Conservation (phyloP, 208 protist species). For the Trypanosoma cruzi region DNA sequence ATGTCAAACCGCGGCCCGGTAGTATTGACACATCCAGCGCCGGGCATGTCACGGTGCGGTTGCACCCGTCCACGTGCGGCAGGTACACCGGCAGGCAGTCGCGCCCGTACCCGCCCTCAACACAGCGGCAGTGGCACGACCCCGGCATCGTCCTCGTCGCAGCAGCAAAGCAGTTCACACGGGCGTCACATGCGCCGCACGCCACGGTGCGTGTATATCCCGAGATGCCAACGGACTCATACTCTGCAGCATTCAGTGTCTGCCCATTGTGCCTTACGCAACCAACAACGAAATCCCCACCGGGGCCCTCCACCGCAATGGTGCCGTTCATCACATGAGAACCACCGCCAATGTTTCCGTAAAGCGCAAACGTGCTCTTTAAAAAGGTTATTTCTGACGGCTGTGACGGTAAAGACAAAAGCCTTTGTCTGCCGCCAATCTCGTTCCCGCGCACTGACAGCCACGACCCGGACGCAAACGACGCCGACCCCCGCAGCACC, state of each 20-base stretch:
- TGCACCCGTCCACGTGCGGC: too few relatives aligned
- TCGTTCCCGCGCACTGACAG: too few relatives aligned
- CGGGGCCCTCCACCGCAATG: not conserved
- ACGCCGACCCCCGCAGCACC: too few relatives aligned
- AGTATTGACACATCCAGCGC: not conserved
- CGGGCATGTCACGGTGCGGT: too few relatives aligned
- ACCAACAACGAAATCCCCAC: conserved; percentile 5
- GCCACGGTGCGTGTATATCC: not conserved
- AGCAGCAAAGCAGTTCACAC: conserved; percentile 13
- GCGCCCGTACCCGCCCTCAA: too few relatives aligned
- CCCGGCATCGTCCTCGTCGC: conserved; percentile 4
- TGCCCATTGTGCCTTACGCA: conserved; percentile 15
- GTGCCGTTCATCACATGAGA: not conserved
- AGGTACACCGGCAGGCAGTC: too few relatives aligned
- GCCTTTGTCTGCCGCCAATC: not conserved
- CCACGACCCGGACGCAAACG: too few relatives aligned
- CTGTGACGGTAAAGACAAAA: conserved; percentile 2
- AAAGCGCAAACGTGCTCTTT: not conserved
- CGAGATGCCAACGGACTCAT: conserved; percentile 7
- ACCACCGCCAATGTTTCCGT: conserved; percentile 2
- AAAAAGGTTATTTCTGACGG: not conserved
- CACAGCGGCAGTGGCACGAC: too few relatives aligned
- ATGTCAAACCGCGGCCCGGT: not conserved
- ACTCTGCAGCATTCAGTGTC: not conserved
- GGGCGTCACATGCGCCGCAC: conserved; percentile 4